Evolutionary conservation across 225 moss, liverwort and hornwort species (phyloP).

Genomic region (Physcomitrellopsis africana): DNA sequence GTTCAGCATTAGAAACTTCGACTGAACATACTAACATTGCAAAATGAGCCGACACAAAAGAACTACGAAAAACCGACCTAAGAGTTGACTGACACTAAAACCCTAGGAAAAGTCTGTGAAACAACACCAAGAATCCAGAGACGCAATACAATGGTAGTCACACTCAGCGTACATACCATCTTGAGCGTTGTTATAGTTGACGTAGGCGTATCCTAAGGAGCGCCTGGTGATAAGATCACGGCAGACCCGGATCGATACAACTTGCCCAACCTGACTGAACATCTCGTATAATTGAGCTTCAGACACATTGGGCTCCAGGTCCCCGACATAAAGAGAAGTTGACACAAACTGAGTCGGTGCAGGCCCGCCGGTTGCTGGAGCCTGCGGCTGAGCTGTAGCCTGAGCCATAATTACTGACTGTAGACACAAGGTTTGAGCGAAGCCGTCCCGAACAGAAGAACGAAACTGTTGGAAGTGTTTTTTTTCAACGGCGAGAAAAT

Average conservation of each 20-base stretch:
- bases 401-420: constrained; percentile 50
- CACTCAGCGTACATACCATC: constrained; percentile 59
- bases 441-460: not conserved
- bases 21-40: too few species aligned
- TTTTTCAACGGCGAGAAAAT: constrained; percentile 23
- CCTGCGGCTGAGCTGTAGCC: constrained; percentile 56
- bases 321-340: constrained; percentile 82
- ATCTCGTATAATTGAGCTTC: constrained; percentile 90
- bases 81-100: constrained; percentile 18
- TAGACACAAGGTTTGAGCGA: not conserved
- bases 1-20: too few species aligned
- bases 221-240: constrained; percentile 87
- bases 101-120: constrained; percentile 18
- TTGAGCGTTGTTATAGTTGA: constrained; percentile 84
- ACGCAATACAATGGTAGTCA: not conserved
- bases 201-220: constrained; percentile 84
- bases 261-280: constrained; percentile 84
- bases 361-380: constrained; percentile 53
- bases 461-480: constrained; percentile 11
- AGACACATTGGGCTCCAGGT: constrained; percentile 79
- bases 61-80: not conserved
- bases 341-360: constrained; percentile 83
- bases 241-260: constrained; percentile 87
- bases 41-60: not conserved
- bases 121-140: not conserved